Percentiles rank a stretch among this genome's conserved stretches.
Conservation (phyloP, 169 alveolate genomes). For the Plasmodium vinckei region DNA sequence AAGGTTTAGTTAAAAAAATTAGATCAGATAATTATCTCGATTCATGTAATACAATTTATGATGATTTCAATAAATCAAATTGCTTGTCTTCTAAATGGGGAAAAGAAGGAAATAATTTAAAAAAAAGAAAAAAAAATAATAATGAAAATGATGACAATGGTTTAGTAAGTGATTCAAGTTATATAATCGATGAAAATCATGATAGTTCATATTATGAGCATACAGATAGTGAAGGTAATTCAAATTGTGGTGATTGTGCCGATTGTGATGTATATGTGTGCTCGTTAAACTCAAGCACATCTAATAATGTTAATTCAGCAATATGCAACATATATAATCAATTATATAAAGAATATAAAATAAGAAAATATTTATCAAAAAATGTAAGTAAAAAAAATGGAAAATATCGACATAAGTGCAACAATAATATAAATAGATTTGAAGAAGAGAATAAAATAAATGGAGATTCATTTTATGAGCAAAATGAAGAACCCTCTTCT, state of each 20-base stretch:
- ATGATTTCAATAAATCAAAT: too few relatives aligned
- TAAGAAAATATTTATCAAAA: constrained; percentile 10
- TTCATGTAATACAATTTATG: too few relatives aligned
- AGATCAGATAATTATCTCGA: too few relatives aligned
- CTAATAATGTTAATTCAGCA: constrained; percentile 48
- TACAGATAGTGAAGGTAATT: background rate
- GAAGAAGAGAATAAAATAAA: too few relatives aligned
- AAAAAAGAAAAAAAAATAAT: background rate
- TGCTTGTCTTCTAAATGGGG: too few relatives aligned
- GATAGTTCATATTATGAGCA: background rate
- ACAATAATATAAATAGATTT: background rate
- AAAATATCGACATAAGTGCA: background rate
- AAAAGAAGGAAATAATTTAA: background rate
- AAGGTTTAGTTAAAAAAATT: background rate
- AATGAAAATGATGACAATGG: too few relatives aligned
- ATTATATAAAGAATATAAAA: constrained; percentile 64
- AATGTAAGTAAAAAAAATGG: background rate
- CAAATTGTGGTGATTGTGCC: background rate
- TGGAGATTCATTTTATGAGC: background rate
- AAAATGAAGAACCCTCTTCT: background rate
- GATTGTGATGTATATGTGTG: constrained; percentile 53
- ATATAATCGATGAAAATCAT: background rate
- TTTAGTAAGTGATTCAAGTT: background rate
- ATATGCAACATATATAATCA: constrained; percentile 48
- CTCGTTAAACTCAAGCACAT: constrained; percentile 48